Evolutionary conservation across 257 asterid species (phyloP).

Genomic region (Mentha longifolia): DNA sequence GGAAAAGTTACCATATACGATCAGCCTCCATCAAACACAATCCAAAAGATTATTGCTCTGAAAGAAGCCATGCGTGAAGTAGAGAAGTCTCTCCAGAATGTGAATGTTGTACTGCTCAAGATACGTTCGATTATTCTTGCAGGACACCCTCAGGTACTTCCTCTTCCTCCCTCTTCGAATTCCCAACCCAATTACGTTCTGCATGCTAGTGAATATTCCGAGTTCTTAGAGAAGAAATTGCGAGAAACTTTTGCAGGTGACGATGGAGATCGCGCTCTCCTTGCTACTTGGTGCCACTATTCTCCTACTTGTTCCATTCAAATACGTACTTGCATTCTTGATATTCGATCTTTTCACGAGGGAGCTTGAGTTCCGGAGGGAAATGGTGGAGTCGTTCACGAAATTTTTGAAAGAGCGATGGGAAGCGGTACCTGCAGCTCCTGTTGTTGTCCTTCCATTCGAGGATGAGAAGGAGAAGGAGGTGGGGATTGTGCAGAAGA

Average conservation of each 20-base stretch:
- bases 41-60: slow-evolving; percentile 87
- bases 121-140: slow-evolving; percentile 83
- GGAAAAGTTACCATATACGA: slow-evolving; percentile 89
- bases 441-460: slow-evolving; percentile 81
- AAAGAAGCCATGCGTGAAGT: slow-evolving; percentile 94
- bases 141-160: slow-evolving; percentile 87
- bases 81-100: slow-evolving; percentile 79
- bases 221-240: neutral
- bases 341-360: slow-evolving; percentile 83
- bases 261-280: slow-evolving; percentile 83
- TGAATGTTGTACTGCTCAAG: slow-evolving; percentile 81
- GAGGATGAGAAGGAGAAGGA: slow-evolving; percentile 48
- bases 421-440: slow-evolving; percentile 88
- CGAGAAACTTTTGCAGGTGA: slow-evolving; percentile 49
- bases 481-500: slow-evolving; percentile 33
- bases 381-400: slow-evolving; percentile 70
- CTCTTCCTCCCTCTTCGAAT: neutral
- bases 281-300: slow-evolving; percentile 60
- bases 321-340: slow-evolving; percentile 62
- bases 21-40: slow-evolving; percentile 93
- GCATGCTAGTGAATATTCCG: neutral
- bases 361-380: slow-evolving; percentile 79
- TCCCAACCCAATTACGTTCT: neutral
- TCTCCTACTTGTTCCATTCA: slow-evolving; percentile 80
- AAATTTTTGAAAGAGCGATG: slow-evolving; percentile 81